Conservation (phyloP, 345 rosid species). For the Syzygium oleosum region DNA sequence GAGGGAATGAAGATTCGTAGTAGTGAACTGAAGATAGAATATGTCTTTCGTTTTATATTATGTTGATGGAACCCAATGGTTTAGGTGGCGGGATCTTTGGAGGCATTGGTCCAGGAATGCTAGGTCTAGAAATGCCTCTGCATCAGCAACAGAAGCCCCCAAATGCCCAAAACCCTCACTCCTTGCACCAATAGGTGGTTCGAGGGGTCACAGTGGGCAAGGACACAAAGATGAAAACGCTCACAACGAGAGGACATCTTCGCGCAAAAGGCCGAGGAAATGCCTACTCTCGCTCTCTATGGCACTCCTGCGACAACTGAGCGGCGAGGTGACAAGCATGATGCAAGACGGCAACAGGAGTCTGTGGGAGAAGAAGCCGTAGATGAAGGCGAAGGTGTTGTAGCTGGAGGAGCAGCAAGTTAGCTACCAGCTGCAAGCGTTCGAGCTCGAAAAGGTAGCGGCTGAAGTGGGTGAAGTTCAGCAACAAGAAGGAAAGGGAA, state of each 20-base stretch:
- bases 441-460: conserved; percentile 80
- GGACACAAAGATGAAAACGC: conserved; percentile 36
- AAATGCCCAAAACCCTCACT: conserved; percentile 29
- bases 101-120: conserved; percentile 63
- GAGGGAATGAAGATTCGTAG: not conserved
- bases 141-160: conserved; percentile 39
- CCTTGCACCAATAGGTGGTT: conserved; percentile 38
- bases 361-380: conserved; percentile 91
- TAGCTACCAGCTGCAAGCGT: conserved; percentile 46
- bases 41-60: not conserved
- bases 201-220: conserved; percentile 25
- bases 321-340: conserved; percentile 34
- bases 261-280: conserved; percentile 29
- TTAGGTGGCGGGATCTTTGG: conserved; percentile 52
- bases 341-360: conserved; percentile 47
- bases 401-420: conserved; percentile 72
- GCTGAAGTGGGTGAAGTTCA: conserved; percentile 83
- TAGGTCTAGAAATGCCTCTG: conserved; percentile 64
- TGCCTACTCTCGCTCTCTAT: conserved; percentile 7
- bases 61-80: conserved; percentile 59
- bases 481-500: conserved; percentile 86
- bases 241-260: conserved; percentile 9
- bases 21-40: not conserved
- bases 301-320: conserved; percentile 34
- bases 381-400: conserved; percentile 50